These are phyloP conservation scores for Sinapis alba DNA, from an alignment of 441 rosid genomes.

Conservation along the genomic window DNA sequence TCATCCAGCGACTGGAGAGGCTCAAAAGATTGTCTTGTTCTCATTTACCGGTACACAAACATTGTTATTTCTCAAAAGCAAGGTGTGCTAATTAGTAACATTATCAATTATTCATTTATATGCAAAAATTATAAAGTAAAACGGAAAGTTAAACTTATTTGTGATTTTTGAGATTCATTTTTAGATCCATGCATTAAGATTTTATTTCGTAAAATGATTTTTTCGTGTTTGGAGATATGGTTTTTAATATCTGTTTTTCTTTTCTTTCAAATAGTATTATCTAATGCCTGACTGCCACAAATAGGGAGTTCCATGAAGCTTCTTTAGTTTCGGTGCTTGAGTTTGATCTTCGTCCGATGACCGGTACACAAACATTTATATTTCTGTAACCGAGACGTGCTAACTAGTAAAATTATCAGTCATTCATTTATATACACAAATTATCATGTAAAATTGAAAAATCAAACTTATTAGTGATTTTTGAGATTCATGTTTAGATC, in stretches of 20 bases:
- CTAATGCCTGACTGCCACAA: no score
- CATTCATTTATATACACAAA: neutral
- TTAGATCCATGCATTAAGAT: no score
- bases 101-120: neutral
- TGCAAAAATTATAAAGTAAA: neutral
- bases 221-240: no score
- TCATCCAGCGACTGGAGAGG: neutral
- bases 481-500: neutral
- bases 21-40: neutral
- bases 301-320: no score
- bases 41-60: neutral
- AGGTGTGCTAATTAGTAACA: neutral
- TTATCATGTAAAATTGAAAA: neutral
- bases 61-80: neutral
- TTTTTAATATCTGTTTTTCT: no score
- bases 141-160: neutral
- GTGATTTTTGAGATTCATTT: neutral
- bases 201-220: no score
- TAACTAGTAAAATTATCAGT: neutral
- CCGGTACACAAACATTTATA: neutral
- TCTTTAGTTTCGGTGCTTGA: no score
- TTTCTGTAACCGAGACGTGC: neutral
- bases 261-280: no score
- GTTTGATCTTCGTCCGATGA: no score
- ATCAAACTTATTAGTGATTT: neutral